Evolutionary conservation across 2,329 filamentous ascomycete species (phyloP).

Genomic region (Tricladium varicosporioides): DNA sequence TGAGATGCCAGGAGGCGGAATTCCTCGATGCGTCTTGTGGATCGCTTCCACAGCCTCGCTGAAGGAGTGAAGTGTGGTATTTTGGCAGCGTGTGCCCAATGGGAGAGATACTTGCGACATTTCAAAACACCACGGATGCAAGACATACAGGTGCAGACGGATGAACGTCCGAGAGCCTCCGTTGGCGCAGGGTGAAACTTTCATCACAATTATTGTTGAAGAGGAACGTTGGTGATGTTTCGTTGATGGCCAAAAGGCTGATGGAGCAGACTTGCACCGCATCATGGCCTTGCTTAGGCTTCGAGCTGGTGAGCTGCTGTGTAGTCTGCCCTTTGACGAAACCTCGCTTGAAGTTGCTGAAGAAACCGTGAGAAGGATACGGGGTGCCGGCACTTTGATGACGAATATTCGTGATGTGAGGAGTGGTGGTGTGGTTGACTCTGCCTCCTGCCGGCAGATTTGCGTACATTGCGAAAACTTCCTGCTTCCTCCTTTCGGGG

Average conservation of each 20-base stretch:
- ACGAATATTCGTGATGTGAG: too few species aligned
- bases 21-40: background rate
- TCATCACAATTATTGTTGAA: background rate
- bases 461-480: too few species aligned
- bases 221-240: too few species aligned
- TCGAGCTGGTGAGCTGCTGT: too few species aligned
- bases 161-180: background rate
- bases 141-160: background rate
- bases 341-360: too few species aligned
- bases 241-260: too few species aligned
- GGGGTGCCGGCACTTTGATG: too few species aligned
- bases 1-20: background rate
- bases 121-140: background rate
- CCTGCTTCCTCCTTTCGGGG: too few species aligned
- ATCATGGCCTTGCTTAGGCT: background rate
- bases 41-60: slow-evolving; percentile 3
- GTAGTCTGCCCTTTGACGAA: too few species aligned
- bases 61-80: slow-evolving; percentile 6
- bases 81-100: background rate
- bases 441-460: too few species aligned
- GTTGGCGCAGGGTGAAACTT: background rate
- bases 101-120: background rate
- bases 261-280: background rate
- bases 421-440: too few species aligned
- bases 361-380: too few species aligned